A percentile compares a stretch with the other conserved stretches of the same genome.
Evolutionary conservation across 2,329 filamentous ascomycete genomes (phyloP).

Genomic region (Sporothrix protearum): DNA sequence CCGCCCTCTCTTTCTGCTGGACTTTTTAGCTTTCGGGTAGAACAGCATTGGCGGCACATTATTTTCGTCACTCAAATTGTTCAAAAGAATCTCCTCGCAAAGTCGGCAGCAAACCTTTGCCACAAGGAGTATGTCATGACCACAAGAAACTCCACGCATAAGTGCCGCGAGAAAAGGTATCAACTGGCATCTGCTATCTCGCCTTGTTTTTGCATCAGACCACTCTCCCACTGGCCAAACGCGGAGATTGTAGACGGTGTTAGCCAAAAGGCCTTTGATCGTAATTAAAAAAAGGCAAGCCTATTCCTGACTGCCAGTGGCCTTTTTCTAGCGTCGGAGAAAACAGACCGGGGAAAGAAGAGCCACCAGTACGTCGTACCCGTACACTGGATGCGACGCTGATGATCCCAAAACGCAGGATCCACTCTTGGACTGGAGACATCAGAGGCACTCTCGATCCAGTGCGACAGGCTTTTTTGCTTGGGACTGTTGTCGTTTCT

Average conservation of each 20-base stretch:
- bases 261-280: neutral
- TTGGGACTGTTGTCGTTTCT: neutral
- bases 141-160: neutral
- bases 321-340: neutral
- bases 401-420: conserved; percentile 10
- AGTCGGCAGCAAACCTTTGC: neutral
- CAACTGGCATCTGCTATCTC: neutral
- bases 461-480: neutral
- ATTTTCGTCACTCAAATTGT: neutral
- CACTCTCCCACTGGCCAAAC: neutral
- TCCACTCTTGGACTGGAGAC: neutral
- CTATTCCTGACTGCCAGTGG: neutral
- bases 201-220: neutral
- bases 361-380: neutral
- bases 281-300: neutral
- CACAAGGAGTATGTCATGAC: neutral
- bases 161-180: neutral
- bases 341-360: neutral
- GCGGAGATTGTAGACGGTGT: too few species aligned
- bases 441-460: neutral
- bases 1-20: neutral
- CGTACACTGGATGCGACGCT: conserved; percentile 13
- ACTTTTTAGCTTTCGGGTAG: neutral
- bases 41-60: neutral
- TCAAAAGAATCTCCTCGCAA: neutral